Evolutionary conservation across 441 rosid genomes (phyloP), one percentile per base, ranked within the genome.

Genomic region (Jatropha multifida): DNA sequence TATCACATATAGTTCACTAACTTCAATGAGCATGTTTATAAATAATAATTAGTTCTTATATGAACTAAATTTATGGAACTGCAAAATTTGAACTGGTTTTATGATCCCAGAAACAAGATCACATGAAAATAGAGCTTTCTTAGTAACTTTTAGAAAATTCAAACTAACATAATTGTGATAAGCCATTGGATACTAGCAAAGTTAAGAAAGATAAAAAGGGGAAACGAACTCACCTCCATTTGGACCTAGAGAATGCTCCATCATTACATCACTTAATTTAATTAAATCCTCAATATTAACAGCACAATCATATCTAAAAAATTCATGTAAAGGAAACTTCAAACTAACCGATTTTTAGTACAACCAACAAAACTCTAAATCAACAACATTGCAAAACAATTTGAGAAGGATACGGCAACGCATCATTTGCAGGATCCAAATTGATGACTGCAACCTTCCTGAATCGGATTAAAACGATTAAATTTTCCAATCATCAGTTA

Each of bases 371-470:
- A 12, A 10, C 62, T 20, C 14, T 32, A 32, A 32, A 32, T 32
- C 32, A 32, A 1, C 32, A 32, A 32, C 32, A 32, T 32, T 32
- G 32, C 32, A 26, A 59, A 59, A 23, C 32, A 59, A 68, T 5
- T 37, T 10, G n/a, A 18, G 65, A 76, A 87, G 91, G 87, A 91
- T 93, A 95, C 96, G 96, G 98, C 69, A 95, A 81, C 2, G 83
- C 48, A 78, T 95, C 95, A 59, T 95, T 93, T 72, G 97, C 99
- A 81, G 98, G 99, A 80, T 95, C 99, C 90, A 95, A 83, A 83
- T 95, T 92, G 84, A 95, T 87, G 52, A 92, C 84, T 49, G 96
- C 98, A 78, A 90, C 96, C 85, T 95, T 95, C 92, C 99, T 92
- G 93, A 85, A 82, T 9, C 15, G 23, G 40, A 56, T 52, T 14